Conservation (phyloP, 768 basidiomycete species). For the Tricholoma flavovirens region DNA sequence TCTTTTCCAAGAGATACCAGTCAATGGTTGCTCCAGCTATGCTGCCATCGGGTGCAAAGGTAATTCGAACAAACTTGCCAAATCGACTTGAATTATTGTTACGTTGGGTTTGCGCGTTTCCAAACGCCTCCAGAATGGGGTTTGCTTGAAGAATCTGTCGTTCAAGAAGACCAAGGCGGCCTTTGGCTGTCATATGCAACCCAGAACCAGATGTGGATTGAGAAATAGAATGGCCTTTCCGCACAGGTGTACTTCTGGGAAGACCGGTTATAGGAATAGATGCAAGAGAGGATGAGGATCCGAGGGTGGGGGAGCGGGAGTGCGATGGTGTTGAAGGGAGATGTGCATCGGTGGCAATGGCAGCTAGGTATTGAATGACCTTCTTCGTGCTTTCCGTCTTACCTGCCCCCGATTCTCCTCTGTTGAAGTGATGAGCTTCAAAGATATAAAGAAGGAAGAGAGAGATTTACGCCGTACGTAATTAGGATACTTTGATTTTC, state of each 20-base stretch:
- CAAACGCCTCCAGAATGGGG: conserved; percentile 95
- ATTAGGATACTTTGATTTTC: conserved; percentile 98
- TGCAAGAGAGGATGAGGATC: conserved; percentile 40
- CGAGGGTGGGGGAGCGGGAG: conserved; percentile 59
- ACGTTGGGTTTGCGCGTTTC: conserved; percentile 95
- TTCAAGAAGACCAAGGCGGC: conserved; percentile 82
- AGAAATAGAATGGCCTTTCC: conserved; percentile 45
- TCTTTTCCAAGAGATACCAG: conserved; percentile 98
- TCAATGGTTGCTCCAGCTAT: conserved; percentile 98
- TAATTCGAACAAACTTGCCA: conserved; percentile 96
- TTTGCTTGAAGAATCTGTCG: conserved; percentile 97
- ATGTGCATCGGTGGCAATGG: conserved; percentile 84
- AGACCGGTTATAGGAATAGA: conserved; percentile 63
- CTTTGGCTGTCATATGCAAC: conserved; percentile 52
- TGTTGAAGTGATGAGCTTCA: conserved; percentile 24
- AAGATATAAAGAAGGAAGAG: not conserved
- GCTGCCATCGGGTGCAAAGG: conserved; percentile 87
- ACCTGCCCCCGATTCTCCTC: conserved; percentile 97
- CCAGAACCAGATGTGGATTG: conserved; percentile 40
- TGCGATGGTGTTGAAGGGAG: conserved; percentile 51
- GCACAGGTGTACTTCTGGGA: conserved; percentile 58
- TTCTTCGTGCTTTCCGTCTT: conserved; percentile 99
- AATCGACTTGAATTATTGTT: conserved; percentile 99
- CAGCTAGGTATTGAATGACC: conserved; percentile 97
- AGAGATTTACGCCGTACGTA: conserved; percentile 56